Evolutionary conservation across 495 filamentous ascomycete genomes (phyloP), one percentile per base, ranked within the genome.

Genomic region (Aspergillus indologenus): DNA sequence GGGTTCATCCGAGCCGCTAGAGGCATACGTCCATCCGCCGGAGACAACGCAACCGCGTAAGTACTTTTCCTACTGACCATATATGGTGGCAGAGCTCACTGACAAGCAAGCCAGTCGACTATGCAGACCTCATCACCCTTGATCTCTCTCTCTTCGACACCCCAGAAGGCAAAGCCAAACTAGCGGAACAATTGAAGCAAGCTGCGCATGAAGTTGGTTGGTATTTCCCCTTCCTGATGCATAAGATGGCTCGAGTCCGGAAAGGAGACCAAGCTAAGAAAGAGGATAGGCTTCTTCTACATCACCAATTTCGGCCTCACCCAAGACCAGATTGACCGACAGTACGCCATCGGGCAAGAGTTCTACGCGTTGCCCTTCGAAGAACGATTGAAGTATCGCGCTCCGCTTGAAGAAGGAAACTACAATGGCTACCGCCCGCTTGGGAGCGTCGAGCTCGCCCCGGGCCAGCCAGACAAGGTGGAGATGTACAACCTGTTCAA

Each of bases 401-500:
- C 73, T 31, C 67, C 79, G 47, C 68, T 76, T 3, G 75, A 73
- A 15, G 62, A 72, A 17, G 81, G 79, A 0, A 74, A 74, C 54
- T 83, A 79, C 64, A 71, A 76, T 55, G 72, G 72, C 23, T 56
- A 73, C 63, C 53, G 73, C 34, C 54, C 72, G 31, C 55, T 68
- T 56, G 58, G 73, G 44, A 19, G 64, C 21, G 22, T 64, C n/a
- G 57, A 67, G 23, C 48, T 73, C 19, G 43, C 58, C 17, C 69
- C 70, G 1, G 70, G 72, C 15, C 58, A 70, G 15, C 68, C 66
- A 40, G 82, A 85, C 61, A 83, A 81, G 47, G 67, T 78, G 42
- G 81, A 85, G 64, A 69, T 75, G 5, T 83, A 81, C 67, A 84
- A 83, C 63, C 76, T 85, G 46, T 73, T 77, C 22, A 84, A 85